Evolutionary conservation across 1,139 yeast genomes (phyloP), one percentile per base, ranked within the genome.

Genomic region (Kodamaea anthophila): DNA sequence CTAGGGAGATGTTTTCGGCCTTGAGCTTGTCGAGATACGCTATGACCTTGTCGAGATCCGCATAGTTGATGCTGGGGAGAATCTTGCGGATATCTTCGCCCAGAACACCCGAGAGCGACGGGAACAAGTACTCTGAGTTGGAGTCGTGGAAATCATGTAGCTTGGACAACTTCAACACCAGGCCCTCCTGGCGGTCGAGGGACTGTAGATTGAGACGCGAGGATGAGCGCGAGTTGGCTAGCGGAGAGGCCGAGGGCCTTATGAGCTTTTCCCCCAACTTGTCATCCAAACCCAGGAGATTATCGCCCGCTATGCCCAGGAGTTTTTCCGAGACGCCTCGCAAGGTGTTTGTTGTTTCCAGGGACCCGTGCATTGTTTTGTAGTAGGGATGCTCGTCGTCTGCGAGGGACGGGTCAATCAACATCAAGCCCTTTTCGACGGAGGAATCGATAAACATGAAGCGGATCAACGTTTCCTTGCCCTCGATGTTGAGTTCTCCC

Each of bases 401-500:
- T n/a, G 49, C 49, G 24, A 62, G 51, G 2, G 60, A 55, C 15
- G 48, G 49, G 39, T 65, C 72, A 36, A 80, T 59, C 39, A 81
- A 55, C 36, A 67, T 65, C 23, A 79, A 47, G 1, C 84, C 85
- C 42, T 75, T 77, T 40, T 77, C 82, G 31, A 82, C 65, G 8
- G 87, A 74, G 7, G 81, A 73, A 51, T 81, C 87, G 33, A 81
- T 64, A 37, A 76, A 70, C 35, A 84, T 75, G 39, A 81, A 70
- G 40, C 86, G 62, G 21, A 82, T 66, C 32, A 82, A 58, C 0
- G 85, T 75, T 45, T 81, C 93, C 44, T 81, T 81, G 8, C 88
- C 91, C 42, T 79, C 82, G 4, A 75, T 45, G 35, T 65, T 74
- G 42, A 82, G 59, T 37, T 69, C 62, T 16, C 70, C 69, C 28